Base-by-base conservation (phyloP, 768 basidiomycete species). In the Trichaptum fuscoviolaceum region DNA sequence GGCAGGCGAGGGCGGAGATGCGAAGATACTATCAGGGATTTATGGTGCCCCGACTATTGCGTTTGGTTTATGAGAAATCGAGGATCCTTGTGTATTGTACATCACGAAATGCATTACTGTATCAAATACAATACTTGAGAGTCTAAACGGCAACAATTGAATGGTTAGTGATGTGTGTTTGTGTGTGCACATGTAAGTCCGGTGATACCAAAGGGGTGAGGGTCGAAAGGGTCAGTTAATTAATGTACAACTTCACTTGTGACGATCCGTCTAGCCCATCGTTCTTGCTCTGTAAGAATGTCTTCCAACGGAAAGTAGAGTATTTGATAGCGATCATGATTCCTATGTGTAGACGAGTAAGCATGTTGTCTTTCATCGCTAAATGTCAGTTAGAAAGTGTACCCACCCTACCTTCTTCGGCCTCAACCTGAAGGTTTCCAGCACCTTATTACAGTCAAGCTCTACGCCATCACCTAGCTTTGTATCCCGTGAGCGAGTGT, bases 261-360 rank as follows among this genome's bases (percentile, higher is more conserved):
- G 25, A 92, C 83, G 6, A 82, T 78, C 72, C 81, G 87, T 65
- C 84, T 79, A 58, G 70, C 68, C 62, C 68, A 71, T 67, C 81
- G 84, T 72, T 93, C 84, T 26, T 72, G 64, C 15, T 85, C 82
- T 1, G 81, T 81, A 63, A 95, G 76, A 7, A 91, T 87, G 1
- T 81, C 78, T 0, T 80, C 82, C 77, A 95, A 83, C 0, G 92
- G 90, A 70, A 95, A 95, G 71, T 87, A 90, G 34, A 97, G 79
- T 20, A 96, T 85, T 73, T 97, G 95, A 73, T 92, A 95, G 59
- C 89, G 81, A 67, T 84, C 78, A 70, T 81, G 73, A 68, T 76
- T 79, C 67, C 87, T 88, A 69, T n/a, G 62, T 25, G 30, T 34
- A 35, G 64, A 7, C 2, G 10, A 52, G 20, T 52, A 20, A 52